A percentile compares a stretch with the other conserved stretches of the same genome.
phyloP scores from a whole-genome alignment of 2,329 filamentous ascomycete genomes.

The Knufia petricola region DNA sequence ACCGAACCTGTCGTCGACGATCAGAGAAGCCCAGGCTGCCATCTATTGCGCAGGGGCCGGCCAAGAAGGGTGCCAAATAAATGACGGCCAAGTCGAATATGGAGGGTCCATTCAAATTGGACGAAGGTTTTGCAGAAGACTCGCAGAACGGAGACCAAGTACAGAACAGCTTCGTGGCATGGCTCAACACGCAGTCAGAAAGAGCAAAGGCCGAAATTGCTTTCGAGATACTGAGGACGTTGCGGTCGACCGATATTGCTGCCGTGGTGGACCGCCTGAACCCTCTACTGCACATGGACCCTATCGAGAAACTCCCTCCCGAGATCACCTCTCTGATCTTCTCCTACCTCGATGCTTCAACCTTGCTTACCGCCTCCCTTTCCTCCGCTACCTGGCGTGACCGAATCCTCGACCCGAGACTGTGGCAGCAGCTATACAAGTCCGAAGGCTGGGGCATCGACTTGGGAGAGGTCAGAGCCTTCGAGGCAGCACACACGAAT shows the following conservation, averaged over 20 bases:
- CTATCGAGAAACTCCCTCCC: slow-evolving; percentile 71
- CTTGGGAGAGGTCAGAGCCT: slow-evolving; percentile 52
- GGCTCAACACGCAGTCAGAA: slow-evolving; percentile 46
- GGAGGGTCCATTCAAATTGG: slow-evolving; percentile 47
- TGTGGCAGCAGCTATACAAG: slow-evolving; percentile 79
- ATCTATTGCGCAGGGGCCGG: too few species aligned
- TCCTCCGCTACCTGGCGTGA: slow-evolving; percentile 75
- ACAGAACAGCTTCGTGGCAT: slow-evolving; percentile 39
- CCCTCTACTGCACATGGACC: slow-evolving; percentile 85
- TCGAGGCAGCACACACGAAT: slow-evolving; percentile 46
- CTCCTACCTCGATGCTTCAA: slow-evolving; percentile 70
- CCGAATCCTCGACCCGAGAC: slow-evolving; percentile 67
- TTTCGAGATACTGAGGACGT: slow-evolving; percentile 64
- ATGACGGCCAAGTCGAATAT: neutral
- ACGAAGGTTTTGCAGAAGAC: slow-evolving; percentile 83
- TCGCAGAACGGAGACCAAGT: slow-evolving; percentile 20
- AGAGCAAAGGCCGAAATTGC: slow-evolving; percentile 59
- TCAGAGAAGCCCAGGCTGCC: too few species aligned
- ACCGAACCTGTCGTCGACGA: too few species aligned
- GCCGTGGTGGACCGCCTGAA: slow-evolving; percentile 71
- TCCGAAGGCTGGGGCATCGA: slow-evolving; percentile 78
- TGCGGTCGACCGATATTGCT: slow-evolving; percentile 71
- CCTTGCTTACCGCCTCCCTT: slow-evolving; percentile 67
- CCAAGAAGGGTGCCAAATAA: too few species aligned
- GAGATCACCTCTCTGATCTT: slow-evolving; percentile 89